Percentiles rank a stretch among this genome's conserved stretches.
Conservation (phyloP, 2,329 filamentous ascomycete species). For the Phyllosticta capitalensis region DNA sequence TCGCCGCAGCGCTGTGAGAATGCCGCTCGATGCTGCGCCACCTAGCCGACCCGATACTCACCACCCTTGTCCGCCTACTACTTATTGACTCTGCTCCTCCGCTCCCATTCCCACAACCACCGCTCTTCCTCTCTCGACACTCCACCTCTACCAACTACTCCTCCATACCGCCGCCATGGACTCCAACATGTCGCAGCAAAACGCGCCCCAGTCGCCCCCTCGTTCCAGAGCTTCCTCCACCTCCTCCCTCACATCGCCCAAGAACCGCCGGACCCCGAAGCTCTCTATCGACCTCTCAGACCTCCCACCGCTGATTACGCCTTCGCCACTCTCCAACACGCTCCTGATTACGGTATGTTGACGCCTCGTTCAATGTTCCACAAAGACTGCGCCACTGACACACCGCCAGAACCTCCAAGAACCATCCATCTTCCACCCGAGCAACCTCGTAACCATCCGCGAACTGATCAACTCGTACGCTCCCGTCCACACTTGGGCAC, state of each 20-base stretch:
- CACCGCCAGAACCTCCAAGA: conserved; percentile 54
- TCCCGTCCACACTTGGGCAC: conserved; percentile 66
- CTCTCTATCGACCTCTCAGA: conserved; percentile 66
- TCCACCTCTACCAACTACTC: background rate
- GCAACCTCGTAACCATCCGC: conserved; percentile 65
- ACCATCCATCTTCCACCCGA: conserved; percentile 61
- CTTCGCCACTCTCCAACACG: conserved; percentile 72
- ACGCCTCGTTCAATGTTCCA: background rate
- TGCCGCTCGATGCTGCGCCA: background rate
- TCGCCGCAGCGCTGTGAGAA: background rate
- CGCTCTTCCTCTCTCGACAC: background rate
- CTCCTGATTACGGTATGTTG: conserved; percentile 60
- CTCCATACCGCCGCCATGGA: background rate
- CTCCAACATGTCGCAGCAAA: conserved; percentile 18
- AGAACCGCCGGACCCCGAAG: conserved; percentile 29
- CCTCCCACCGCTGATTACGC: conserved; percentile 58
- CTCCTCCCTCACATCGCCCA: conserved; percentile 19
- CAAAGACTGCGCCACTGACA: conserved; percentile 9
- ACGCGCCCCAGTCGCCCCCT: conserved; percentile 5
- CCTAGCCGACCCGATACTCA: background rate
- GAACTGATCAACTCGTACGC: conserved; percentile 61
- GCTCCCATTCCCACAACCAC: background rate
- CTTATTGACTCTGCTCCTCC: background rate
- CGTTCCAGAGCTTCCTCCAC: conserved; percentile 8
- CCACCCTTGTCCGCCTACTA: background rate